Percentiles rank a stretch among this genome's conserved stretches.
phyloP scores from a whole-genome alignment of 106 monocot genomes.

The Acanthochlamys bracteata region DNA sequence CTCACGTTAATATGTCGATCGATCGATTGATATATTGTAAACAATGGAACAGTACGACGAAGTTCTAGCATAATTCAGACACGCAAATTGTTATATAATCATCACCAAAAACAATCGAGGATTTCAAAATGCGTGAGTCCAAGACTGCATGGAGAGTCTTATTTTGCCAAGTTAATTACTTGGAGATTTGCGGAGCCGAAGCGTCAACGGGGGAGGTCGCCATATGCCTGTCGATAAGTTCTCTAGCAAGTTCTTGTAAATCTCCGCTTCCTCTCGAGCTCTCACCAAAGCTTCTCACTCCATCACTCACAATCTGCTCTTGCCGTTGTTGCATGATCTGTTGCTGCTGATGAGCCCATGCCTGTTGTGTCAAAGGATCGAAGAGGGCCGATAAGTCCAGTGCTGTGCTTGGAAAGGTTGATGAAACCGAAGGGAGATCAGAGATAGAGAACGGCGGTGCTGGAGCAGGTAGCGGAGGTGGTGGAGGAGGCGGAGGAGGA shows the following conservation, averaged over 20 bases:
- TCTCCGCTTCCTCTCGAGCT: constrained; percentile 30
- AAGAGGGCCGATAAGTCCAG: constrained; percentile 76
- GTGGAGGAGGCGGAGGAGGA: constrained; percentile 51
- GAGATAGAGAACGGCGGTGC: constrained; percentile 46
- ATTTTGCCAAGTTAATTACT: not conserved
- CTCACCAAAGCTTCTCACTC: not conserved
- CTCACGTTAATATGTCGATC: no score
- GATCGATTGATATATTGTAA: no score
- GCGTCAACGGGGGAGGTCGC: constrained; percentile 7
- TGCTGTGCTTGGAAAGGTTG: constrained; percentile 12
- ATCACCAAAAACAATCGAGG: no score
- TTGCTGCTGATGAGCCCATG: constrained; percentile 20
- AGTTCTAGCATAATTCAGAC: no score
- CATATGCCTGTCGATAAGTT: constrained; percentile 43
- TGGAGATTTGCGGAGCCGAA: constrained; percentile 18
- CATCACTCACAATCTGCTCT: not conserved
- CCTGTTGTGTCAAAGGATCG: constrained; percentile 30
- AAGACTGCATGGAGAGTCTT: not conserved
- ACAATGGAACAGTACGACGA: no score
- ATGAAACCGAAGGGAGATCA: constrained; percentile 45
- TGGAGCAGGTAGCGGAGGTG: constrained; percentile 11
- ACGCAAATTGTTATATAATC: no score
- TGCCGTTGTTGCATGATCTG: constrained; percentile 25
- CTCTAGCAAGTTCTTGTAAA: constrained; percentile 52
- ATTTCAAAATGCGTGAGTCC: no score